phyloP scores from a whole-genome alignment of 352 stramenopile genomes.

The Phytopythium litorale region DNA sequence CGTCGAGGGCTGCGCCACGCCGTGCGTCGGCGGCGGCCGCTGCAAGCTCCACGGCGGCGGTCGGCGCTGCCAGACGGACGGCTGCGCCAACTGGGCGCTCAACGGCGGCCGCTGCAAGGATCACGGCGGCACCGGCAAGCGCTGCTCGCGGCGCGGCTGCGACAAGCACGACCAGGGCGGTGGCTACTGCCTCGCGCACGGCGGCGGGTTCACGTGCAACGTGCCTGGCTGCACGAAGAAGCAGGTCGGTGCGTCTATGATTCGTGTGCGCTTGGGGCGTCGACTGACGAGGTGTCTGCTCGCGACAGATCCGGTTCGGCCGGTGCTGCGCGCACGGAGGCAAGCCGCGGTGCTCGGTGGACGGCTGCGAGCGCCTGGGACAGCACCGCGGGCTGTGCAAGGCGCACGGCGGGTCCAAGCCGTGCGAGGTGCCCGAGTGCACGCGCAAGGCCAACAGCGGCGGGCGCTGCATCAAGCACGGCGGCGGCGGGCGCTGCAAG shows the following conservation, averaged over 20 bases:
- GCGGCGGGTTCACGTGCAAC: conserved; percentile 64
- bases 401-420: conserved; percentile 67
- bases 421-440: conserved; percentile 56
- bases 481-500: conserved; percentile 67
- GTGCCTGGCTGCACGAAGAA: conserved; percentile 77
- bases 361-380: conserved; percentile 62
- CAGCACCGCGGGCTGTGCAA: conserved; percentile 75
- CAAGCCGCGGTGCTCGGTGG: conserved; percentile 59
- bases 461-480: conserved; percentile 81
- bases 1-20: conserved; percentile 54
- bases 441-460: conserved; percentile 68
- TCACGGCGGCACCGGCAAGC: conserved; percentile 64
- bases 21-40: conserved; percentile 64
- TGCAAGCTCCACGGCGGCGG: conserved; percentile 72
- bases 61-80: conserved; percentile 40
- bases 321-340: conserved; percentile 75
- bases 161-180: conserved; percentile 81
- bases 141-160: conserved; percentile 57
- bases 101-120: conserved; percentile 72
- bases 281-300: not conserved
- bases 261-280: not conserved
- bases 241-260: conserved; percentile 26
- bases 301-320: conserved; percentile 51
- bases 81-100: conserved; percentile 60
- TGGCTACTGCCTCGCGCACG: conserved; percentile 68